phyloP scores from a whole-genome alignment of 2,329 filamentous ascomycete species.

The Lasiodiplodia theobromae region DNA sequence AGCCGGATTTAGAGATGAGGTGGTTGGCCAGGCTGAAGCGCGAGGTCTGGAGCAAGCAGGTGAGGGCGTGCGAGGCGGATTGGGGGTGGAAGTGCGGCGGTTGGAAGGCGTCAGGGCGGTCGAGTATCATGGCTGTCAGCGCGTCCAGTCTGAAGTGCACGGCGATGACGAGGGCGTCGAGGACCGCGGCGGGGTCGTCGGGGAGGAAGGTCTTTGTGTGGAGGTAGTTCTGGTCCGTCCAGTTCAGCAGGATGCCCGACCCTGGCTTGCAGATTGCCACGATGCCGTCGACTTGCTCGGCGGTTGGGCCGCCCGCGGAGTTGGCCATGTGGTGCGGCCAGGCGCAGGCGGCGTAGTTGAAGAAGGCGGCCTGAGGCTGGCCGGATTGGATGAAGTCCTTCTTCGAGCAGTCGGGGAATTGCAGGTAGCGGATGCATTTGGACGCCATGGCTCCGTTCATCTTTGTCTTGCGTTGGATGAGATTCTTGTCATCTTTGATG shows the following conservation, averaged over 20 bases:
- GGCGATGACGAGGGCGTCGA: not conserved
- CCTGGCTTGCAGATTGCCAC: conserved; percentile 2
- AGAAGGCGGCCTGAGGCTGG: not conserved
- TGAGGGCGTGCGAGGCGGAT: not conserved
- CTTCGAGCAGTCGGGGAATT: not conserved
- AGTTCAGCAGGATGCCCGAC: not conserved
- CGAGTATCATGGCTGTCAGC: not conserved
- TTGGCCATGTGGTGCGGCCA: not conserved
- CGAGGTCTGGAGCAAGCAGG: not conserved
- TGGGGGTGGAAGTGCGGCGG: not conserved
- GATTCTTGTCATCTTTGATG: not conserved
- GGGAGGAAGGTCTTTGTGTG: not conserved
- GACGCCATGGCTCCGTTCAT: not conserved
- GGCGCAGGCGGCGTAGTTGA: not conserved
- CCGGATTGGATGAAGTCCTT: not conserved
- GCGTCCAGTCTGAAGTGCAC: not conserved
- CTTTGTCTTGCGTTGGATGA: not conserved
- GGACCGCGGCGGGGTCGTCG: not conserved
- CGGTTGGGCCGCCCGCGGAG: not conserved
- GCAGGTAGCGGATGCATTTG: not conserved
- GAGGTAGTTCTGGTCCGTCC: not conserved
- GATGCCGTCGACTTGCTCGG: not conserved
- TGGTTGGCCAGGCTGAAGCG: not conserved
- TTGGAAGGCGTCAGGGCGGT: not conserved
- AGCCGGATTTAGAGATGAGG: not conserved